Base-by-base conservation (phyloP, 164 flowering plant genomes). In the Pachysandra terminalis region DNA sequence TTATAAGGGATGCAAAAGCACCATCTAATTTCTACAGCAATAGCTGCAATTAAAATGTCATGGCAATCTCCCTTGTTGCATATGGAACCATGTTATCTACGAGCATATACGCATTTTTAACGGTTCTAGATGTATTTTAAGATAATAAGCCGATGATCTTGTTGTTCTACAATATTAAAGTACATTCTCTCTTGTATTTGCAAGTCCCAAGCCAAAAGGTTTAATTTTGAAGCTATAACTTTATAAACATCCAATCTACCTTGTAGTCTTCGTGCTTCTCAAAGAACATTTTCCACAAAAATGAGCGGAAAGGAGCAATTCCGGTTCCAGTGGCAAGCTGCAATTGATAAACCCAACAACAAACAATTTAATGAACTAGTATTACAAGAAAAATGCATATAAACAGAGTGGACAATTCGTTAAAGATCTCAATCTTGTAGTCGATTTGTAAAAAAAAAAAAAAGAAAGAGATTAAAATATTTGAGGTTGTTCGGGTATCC, bases 261-360 rank as follows among this genome's bases (percentile, higher is more conserved):
- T 95, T 82, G 83, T 95, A 92, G 81, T 90, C 90, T 0, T 92
- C 96, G 56, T 92, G 90, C 81, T 95, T 84, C 86, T 95, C 98
- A 61, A 92, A 95, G 85, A 95, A 92, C 97, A 89, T 95, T 79
- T 92, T 95, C 99, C 99, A 95, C 86, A 95, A 81, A 81, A 88
- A 95, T 56, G 85, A 66, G 32, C 98, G 82, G 89, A 95, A 92
- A 58, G 98, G 97, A 67, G 99, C 99, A 70, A 95, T 90, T 56
- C 98, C 98, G 72, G 99, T 95, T 74, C 99, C 99, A 28, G 99
- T 95, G 22, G 75, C 98, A 85, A 92, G 98, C 99, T 95, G 78
- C 74, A 78, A 61, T 6, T 19, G 19, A 65, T 60, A 41, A 73
- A 64, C 1, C 26, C 48, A 56, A 41, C 16, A 59, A 19, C 5